These are phyloP conservation scores for Camellia lanceoleosa DNA, from an alignment of 148 eudicot genomes.

Conservation along the genomic window DNA sequence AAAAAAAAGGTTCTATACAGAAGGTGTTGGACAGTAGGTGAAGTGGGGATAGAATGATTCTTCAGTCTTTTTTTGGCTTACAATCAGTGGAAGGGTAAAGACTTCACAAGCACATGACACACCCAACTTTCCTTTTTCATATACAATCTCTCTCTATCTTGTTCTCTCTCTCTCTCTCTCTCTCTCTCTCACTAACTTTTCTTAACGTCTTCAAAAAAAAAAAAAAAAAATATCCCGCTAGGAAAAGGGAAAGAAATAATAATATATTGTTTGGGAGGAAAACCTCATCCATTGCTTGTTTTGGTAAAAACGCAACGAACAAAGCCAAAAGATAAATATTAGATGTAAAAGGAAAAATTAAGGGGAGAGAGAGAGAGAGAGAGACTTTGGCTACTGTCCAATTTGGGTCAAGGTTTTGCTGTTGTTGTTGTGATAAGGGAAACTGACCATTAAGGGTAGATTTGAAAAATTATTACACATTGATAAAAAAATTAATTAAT, in stretches of 20 bases:
- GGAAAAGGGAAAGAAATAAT: neutral
- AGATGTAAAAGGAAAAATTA: neutral
- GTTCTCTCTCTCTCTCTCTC: neutral
- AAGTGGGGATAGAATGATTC: constrained; percentile 20
- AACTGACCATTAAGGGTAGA: too few relatives aligned
- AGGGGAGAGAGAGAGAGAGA: too few relatives aligned
- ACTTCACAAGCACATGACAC: neutral
- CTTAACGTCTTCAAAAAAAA: neutral
- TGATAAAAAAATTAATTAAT: too few relatives aligned
- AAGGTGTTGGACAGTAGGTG: too few relatives aligned
- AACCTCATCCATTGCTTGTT: constrained; percentile 13
- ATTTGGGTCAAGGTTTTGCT: too few relatives aligned
- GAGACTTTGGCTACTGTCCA: too few relatives aligned
- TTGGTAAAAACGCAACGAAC: constrained; percentile 3
- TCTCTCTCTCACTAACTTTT: constrained; percentile 17
- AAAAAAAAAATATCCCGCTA: neutral
- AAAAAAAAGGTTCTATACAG: too few relatives aligned
- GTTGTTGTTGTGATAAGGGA: too few relatives aligned
- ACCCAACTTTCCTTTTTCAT: constrained; percentile 37
- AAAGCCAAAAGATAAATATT: constrained; percentile 6
- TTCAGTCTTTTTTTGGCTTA: constrained; percentile 10
- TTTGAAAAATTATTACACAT: too few relatives aligned
- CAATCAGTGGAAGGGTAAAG: constrained; percentile 23
- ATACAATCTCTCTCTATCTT: neutral
- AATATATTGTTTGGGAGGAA: neutral